Base-by-base conservation (phyloP, 495 filamentous ascomycete species). In the Xylona heveae region DNA sequence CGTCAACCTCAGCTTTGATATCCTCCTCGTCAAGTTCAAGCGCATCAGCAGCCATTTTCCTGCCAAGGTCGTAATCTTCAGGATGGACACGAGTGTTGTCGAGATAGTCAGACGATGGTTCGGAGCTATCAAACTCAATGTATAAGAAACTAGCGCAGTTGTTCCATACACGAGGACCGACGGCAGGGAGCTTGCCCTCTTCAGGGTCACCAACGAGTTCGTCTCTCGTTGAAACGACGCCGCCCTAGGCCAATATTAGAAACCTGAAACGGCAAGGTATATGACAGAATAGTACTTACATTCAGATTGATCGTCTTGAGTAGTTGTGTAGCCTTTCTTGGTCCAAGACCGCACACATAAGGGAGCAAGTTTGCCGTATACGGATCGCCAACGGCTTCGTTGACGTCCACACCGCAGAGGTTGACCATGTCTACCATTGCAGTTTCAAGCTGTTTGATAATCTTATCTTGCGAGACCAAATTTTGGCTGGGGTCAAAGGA, bases 341-440 rank as follows among this genome's bases (percentile, higher is more conserved):
- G 80, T n/a, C 88, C 88, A 20, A 97, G 64, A 36, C 88, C 88
- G 42, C 78, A 84, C 16, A 97, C 68, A 44, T 84, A 95, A 6
- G 81, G 88, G 7, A 97, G 61, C 5, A 97, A 64, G 38, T 82
- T 83, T 19, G 82, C 82, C 3, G 74, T 74, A 43, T 82, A 76
- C 1, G 63, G 45, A 43, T 92, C 76, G 16, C 55, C 59, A 20
- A 90, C 69, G 6, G 88, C 83, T 33, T 92, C 83, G 43, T 93
- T 92, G 44, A 95, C 71, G 39, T 94, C 77, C 14, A 97, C 83
- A 37, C 88, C 88, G 34, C 80, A 78, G 6, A 97, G 64, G 48
- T 97, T 97, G 42, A 97, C 88, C 71, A 91, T 92, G 45, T 97
- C 90, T 4, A 95, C 84, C 66, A 97, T 74, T 13, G 83, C 80